Conservation (phyloP, 306 rosid genomes). For the Myrica gale region DNA sequence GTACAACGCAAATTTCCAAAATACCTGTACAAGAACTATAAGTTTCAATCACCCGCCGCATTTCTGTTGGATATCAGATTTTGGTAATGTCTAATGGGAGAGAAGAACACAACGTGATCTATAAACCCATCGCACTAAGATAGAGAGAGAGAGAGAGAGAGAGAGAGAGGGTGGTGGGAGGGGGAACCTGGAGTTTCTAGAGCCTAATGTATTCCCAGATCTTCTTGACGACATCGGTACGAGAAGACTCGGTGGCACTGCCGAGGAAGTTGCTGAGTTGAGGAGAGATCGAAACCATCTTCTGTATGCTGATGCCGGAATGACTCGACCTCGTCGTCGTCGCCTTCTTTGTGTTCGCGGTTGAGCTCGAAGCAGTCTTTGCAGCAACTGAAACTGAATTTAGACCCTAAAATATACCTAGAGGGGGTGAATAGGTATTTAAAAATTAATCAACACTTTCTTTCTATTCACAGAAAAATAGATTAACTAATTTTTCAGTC, state of each 20-base stretch:
- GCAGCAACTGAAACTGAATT: too few relatives aligned
- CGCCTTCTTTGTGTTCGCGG: not conserved
- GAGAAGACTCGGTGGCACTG: constrained; percentile 23
- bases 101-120: not conserved
- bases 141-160: not conserved
- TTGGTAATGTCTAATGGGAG: not conserved
- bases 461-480: too few relatives aligned
- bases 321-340: not conserved
- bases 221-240: constrained; percentile 22
- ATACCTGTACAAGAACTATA: not conserved
- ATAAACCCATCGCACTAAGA: too few relatives aligned
- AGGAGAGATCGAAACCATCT: constrained; percentile 22
- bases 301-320: constrained; percentile 12
- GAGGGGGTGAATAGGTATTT: too few relatives aligned
- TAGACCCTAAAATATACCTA: too few relatives aligned
- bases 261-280: constrained; percentile 30
- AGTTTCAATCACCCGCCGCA: not conserved
- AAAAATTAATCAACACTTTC: too few relatives aligned
- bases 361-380: not conserved
- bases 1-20: not conserved
- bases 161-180: not conserved
- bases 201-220: constrained; percentile 31
- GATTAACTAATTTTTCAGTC: too few relatives aligned
- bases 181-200: constrained; percentile 30
- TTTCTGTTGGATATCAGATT: not conserved